Conservation (phyloP, 2,329 filamentous ascomycete species). For the Colletotrichum cordylinicola region DNA sequence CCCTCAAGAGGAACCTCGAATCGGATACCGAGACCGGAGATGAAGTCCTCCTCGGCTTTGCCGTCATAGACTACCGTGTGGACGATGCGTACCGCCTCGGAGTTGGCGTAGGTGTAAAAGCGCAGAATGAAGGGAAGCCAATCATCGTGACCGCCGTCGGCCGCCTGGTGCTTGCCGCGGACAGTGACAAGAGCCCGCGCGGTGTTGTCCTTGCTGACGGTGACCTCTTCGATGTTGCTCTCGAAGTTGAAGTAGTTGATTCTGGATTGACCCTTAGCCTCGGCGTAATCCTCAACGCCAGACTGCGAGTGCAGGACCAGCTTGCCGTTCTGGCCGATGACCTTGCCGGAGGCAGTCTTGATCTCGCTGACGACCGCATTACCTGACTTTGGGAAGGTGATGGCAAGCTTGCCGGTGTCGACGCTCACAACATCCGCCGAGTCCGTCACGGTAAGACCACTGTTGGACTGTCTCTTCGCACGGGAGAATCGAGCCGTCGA, state of each 20-base stretch:
- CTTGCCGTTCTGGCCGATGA: conserved; percentile 51
- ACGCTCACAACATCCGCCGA: conserved; percentile 37
- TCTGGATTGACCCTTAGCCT: conserved; percentile 35
- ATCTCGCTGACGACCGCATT: conserved; percentile 44
- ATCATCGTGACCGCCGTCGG: conserved; percentile 39
- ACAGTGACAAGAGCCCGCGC: conserved; percentile 54
- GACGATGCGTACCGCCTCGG: conserved; percentile 58
- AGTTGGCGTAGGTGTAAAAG: conserved; percentile 65
- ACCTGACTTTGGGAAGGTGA: conserved; percentile 48
- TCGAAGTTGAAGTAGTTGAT: conserved; percentile 51
- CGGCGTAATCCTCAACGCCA: conserved; percentile 45
- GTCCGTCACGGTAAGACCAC: conserved; percentile 26
- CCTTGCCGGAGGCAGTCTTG: conserved; percentile 43
- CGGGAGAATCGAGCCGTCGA: conserved; percentile 27
- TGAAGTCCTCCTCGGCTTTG: conserved; percentile 53
- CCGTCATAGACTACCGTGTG: conserved; percentile 64
- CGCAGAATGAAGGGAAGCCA: conserved; percentile 62
- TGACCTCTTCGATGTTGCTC: conserved; percentile 56
- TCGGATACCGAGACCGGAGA: conserved; percentile 58
- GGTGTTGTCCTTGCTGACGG: conserved; percentile 47
- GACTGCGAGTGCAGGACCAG: conserved; percentile 60
- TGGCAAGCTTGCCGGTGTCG: conserved; percentile 49
- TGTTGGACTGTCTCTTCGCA: conserved; percentile 36
- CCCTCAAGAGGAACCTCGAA: conserved; percentile 60
- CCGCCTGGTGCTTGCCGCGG: conserved; percentile 40